Percentiles rank a stretch among this genome's conserved stretches.
Conservation (phyloP, 2,329 filamentous ascomycete genomes). For the Colletotrichum cereale region DNA sequence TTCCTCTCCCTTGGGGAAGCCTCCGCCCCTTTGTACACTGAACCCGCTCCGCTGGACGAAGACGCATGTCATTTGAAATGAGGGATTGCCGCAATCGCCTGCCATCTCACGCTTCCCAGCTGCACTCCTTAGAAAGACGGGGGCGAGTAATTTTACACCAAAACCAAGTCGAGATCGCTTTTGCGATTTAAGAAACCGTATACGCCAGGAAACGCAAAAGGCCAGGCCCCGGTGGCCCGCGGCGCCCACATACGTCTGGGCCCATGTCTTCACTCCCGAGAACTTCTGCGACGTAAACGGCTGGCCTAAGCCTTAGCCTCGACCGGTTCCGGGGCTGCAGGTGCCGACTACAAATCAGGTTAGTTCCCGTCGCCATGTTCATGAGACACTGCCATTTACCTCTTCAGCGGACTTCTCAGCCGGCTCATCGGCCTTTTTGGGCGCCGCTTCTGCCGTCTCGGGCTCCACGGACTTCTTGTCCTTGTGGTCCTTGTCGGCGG, state of each 20-base stretch:
- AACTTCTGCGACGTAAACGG: constrained; percentile 19
- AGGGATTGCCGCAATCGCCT: constrained; percentile 20
- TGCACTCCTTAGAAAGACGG: constrained; percentile 16
- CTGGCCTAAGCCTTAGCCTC: constrained; percentile 52
- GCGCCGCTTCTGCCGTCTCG: constrained; percentile 49
- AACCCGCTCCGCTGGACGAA: constrained; percentile 29
- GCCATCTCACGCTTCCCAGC: constrained; percentile 28
- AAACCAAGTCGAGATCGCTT: constrained; percentile 36
- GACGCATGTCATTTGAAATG: constrained; percentile 12
- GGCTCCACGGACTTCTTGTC: constrained; percentile 51
- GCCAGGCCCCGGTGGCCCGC: constrained; percentile 20
- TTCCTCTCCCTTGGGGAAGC: constrained; percentile 19
- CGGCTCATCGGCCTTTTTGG: constrained; percentile 41
- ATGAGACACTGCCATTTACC: constrained; percentile 44
- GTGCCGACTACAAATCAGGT: constrained; percentile 39
- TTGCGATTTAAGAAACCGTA: constrained; percentile 39
- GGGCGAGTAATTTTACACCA: constrained; percentile 40
- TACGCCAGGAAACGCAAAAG: constrained; percentile 41
- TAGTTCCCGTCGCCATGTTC: constrained; percentile 2
- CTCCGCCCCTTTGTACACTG: constrained; percentile 33
- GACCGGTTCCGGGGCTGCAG: constrained; percentile 50
- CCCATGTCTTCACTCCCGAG: constrained; percentile 28
- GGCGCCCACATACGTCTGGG: constrained; percentile 19
- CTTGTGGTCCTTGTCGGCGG: constrained; percentile 52
- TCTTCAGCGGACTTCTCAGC: constrained; percentile 50